These are phyloP conservation scores for Ceraceosorus guamensis DNA, from an alignment of 1,284 basidiomycete species.

Conservation along the genomic window DNA sequence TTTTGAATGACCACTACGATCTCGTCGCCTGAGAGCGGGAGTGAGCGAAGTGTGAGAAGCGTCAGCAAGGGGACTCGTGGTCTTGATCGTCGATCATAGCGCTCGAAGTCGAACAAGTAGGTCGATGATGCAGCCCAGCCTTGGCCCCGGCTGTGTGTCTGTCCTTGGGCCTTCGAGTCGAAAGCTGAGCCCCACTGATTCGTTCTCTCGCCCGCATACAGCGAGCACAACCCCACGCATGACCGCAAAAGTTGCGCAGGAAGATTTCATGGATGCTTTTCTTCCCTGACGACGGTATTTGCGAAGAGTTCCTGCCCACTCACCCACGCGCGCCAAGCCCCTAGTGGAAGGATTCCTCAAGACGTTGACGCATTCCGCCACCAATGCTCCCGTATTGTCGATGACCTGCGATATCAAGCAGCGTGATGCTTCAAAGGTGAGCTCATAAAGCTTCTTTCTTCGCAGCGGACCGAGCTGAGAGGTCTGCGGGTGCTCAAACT, in stretches of 20 bases:
- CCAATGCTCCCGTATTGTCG: conserved; percentile 94
- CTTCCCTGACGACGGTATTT: not conserved
- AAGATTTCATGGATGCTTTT: too few relatives aligned
- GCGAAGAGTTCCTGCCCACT: conserved; percentile 9
- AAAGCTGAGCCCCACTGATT: not conserved
- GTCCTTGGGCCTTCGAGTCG: not conserved
- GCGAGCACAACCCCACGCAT: too few relatives aligned
- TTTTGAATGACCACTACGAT: conserved; percentile 93
- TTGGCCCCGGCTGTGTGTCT: too few relatives aligned
- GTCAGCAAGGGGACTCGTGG: not conserved
- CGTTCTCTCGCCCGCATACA: not conserved
- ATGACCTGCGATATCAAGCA: conserved; percentile 62
- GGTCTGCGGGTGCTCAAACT: not conserved
- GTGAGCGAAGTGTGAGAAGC: not conserved
- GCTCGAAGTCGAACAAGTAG: too few relatives aligned
- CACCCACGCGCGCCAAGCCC: conserved; percentile 63
- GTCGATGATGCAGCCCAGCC: too few relatives aligned
- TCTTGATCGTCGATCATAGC: not conserved
- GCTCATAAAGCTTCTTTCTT: not conserved
- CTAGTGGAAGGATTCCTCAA: conserved; percentile 80
- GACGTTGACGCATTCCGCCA: conserved; percentile 94
- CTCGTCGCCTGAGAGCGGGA: conserved; percentile 66
- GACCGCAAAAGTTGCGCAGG: too few relatives aligned
- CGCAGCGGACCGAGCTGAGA: not conserved
- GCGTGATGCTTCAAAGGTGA: not conserved